Evolutionary conservation across 2,329 filamentous ascomycete genomes (phyloP).

Genomic region (Ophiostoma ulmi): DNA sequence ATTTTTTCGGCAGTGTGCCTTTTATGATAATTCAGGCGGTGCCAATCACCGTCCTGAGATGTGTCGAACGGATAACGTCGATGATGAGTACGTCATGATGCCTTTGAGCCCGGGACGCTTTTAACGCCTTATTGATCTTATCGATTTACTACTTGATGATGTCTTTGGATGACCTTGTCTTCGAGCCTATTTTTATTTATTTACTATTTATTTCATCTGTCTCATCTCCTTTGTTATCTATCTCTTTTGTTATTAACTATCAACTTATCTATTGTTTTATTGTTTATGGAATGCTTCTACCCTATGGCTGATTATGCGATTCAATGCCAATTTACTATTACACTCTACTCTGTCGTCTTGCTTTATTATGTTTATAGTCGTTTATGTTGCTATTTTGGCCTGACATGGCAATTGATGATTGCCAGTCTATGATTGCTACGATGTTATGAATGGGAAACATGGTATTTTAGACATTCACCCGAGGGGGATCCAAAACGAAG

Average conservation of each 20-base stretch:
- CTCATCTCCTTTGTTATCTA: slow-evolving; percentile 14
- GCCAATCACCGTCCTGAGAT: not conserved
- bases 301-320: not conserved
- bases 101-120: slow-evolving; percentile 22
- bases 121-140: slow-evolving; percentile 18
- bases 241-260: not conserved
- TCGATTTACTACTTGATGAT: slow-evolving; percentile 15
- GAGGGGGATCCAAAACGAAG: not conserved
- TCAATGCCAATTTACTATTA: not conserved
- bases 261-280: not conserved
- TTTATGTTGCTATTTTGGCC: not conserved
- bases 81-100: slow-evolving; percentile 18
- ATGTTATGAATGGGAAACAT: not conserved
- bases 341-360: not conserved
- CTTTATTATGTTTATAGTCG: not conserved
- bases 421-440: not conserved
- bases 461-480: not conserved
- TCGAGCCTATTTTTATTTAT: slow-evolving; percentile 15
- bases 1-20: slow-evolving; percentile 12
- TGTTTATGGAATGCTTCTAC: slow-evolving; percentile 5
- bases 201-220: slow-evolving; percentile 14
- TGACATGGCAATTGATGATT: too few species aligned
- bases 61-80: slow-evolving; percentile 21
- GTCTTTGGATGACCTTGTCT: slow-evolving; percentile 16
- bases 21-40: slow-evolving; percentile 12